Evolutionary conservation across 2,329 filamentous ascomycete species (phyloP).

Genomic region (Colletotrichum orbiculare): DNA sequence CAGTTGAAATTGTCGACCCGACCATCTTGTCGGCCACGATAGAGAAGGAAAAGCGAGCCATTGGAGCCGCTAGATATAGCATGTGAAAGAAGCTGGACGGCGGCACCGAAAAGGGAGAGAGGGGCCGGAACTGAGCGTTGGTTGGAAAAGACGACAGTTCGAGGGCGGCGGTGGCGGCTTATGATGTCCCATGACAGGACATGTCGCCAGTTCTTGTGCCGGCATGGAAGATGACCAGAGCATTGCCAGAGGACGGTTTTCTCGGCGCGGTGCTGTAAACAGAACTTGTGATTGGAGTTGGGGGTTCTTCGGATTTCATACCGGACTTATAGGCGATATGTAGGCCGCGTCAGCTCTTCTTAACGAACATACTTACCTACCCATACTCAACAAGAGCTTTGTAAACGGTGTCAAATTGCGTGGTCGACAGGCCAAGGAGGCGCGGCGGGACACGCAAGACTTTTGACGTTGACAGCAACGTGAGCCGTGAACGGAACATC

Average conservation of each 20-base stretch:
- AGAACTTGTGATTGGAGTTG: constrained; percentile 25
- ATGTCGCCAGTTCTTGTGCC: constrained; percentile 17
- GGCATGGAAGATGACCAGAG: constrained; percentile 19
- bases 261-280: neutral
- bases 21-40: too few species aligned
- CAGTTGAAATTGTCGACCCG: too few species aligned
- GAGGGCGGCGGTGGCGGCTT: constrained; percentile 13
- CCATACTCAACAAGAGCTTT: neutral
- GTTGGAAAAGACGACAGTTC: too few species aligned
- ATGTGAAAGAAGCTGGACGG: too few species aligned
- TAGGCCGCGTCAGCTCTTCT: constrained; percentile 10
- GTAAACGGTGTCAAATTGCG: neutral
- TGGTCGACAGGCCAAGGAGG: too few species aligned
- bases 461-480: constrained; percentile 3
- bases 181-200: constrained; percentile 30
- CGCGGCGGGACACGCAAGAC: neutral
- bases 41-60: too few species aligned
- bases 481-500: constrained; percentile 6
- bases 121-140: neutral
- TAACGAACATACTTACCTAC: constrained; percentile 30
- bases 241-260: neutral
- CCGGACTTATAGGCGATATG: neutral
- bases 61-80: too few species aligned
- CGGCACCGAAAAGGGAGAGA: neutral
- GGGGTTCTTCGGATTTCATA: constrained; percentile 18